These are phyloP conservation scores for Gossypium aridum DNA, from an alignment of 441 rosid species.

Conservation along the genomic window DNA sequence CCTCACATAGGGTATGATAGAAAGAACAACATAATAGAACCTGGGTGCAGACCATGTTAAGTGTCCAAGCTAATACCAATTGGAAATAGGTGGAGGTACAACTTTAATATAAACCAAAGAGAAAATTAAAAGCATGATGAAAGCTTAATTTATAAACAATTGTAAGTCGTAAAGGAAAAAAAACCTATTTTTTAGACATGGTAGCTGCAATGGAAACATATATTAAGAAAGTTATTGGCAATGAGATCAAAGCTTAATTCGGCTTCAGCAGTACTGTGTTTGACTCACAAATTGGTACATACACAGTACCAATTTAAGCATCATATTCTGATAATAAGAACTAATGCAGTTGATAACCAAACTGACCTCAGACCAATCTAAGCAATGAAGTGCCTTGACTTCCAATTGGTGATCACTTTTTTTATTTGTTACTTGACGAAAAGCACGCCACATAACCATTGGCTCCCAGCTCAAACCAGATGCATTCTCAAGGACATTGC, in stretches of 20 bases:
- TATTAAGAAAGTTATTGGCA: neutral
- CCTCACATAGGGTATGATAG: neutral
- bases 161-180: neutral
- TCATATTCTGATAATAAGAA: neutral
- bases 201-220: neutral
- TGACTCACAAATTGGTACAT: neutral
- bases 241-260: neutral
- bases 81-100: neutral
- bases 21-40: neutral
- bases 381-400: constrained; percentile 61
- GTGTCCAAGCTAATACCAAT: neutral
- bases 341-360: constrained; percentile 1
- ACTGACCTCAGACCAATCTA: constrained; percentile 77
- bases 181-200: neutral
- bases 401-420: constrained; percentile 38
- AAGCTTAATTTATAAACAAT: neutral
- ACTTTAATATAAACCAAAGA: neutral
- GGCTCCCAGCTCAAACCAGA: constrained; percentile 95
- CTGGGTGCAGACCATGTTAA: neutral
- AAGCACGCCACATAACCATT: constrained; percentile 87
- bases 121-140: neutral
- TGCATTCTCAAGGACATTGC: constrained; percentile 62
- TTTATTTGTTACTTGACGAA: constrained; percentile 37
- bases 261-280: neutral
- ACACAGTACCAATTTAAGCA: neutral